Percentiles rank a stretch among this genome's conserved stretches.
These are phyloP conservation scores for Stellera chamaejasme DNA, from an alignment of 345 rosid species.

Conservation along the genomic window DNA sequence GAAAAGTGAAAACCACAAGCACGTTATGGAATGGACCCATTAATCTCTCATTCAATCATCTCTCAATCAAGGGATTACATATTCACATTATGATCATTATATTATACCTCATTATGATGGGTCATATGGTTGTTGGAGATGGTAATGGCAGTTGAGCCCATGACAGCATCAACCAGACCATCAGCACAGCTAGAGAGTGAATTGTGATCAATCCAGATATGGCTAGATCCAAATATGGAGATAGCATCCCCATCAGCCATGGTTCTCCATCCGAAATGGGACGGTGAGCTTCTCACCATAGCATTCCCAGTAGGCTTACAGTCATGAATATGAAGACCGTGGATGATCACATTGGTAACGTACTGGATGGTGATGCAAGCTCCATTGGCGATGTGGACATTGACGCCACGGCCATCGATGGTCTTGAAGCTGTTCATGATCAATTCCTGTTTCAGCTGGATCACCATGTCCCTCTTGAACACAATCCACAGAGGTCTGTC, in stretches of 20 bases:
- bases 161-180: conserved; percentile 32
- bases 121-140: conserved; percentile 27
- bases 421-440: conserved; percentile 46
- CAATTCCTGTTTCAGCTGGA: conserved; percentile 37
- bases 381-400: conserved; percentile 41
- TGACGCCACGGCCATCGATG: conserved; percentile 40
- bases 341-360: conserved; percentile 25
- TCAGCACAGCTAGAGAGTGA: conserved; percentile 30
- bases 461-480: conserved; percentile 39
- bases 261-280: conserved; percentile 27
- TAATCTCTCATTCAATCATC: too few species aligned
- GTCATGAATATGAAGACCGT: conserved; percentile 28
- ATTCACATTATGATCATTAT: too few species aligned
- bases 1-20: too few species aligned
- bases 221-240: conserved; percentile 25
- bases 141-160: conserved; percentile 26
- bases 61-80: too few species aligned
- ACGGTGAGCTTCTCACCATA: conserved; percentile 22
- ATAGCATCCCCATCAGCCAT: conserved; percentile 35
- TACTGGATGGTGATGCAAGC: conserved; percentile 37
- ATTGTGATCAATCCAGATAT: conserved; percentile 30
- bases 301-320: conserved; percentile 30
- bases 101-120: too few species aligned
- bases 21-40: too few species aligned
- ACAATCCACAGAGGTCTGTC: conserved; percentile 35